Percentiles rank a stretch among this genome's conserved stretches.
Evolutionary conservation across 2,329 filamentous ascomycete genomes (phyloP).

Genomic region (Pseudocercospora crystallina): DNA sequence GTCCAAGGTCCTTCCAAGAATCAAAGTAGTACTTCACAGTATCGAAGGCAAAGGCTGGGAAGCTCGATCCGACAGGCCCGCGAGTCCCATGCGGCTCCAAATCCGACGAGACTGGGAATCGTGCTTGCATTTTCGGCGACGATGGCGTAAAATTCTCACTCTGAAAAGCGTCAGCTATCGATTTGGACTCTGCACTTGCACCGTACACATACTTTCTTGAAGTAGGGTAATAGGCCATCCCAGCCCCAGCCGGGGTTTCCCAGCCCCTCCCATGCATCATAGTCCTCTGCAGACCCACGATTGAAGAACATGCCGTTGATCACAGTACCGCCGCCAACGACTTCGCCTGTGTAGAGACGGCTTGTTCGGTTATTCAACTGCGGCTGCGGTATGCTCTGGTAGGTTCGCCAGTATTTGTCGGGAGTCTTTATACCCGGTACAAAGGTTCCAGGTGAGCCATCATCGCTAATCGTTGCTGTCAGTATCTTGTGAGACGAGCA

Average conservation of each 20-base stretch:
- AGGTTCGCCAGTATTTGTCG: slow-evolving; percentile 38
- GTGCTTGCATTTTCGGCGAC: background rate
- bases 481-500: slow-evolving; percentile 30
- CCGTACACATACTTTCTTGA: slow-evolving; percentile 36
- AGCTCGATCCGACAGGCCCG: too few relatives aligned
- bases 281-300: slow-evolving; percentile 49
- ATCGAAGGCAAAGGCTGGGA: too few relatives aligned
- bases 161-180: too few relatives aligned
- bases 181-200: too few relatives aligned
- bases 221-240: slow-evolving; percentile 45
- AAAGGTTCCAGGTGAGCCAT: slow-evolving; percentile 36
- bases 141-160: background rate
- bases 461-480: slow-evolving; percentile 44
- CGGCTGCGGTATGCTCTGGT: slow-evolving; percentile 24
- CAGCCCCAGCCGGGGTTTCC: slow-evolving; percentile 62
- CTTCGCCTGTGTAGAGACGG: slow-evolving; percentile 33
- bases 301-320: slow-evolving; percentile 37
- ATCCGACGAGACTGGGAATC: background rate
- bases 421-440: slow-evolving; percentile 34
- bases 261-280: slow-evolving; percentile 58
- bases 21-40: too few relatives aligned
- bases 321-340: slow-evolving; percentile 31
- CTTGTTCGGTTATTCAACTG: slow-evolving; percentile 29
- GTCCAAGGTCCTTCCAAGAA: too few relatives aligned
- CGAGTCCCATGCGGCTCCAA: too few relatives aligned